Base-by-base conservation (phyloP, 768 basidiomycete genomes). In the Pholiota microspora region DNA sequence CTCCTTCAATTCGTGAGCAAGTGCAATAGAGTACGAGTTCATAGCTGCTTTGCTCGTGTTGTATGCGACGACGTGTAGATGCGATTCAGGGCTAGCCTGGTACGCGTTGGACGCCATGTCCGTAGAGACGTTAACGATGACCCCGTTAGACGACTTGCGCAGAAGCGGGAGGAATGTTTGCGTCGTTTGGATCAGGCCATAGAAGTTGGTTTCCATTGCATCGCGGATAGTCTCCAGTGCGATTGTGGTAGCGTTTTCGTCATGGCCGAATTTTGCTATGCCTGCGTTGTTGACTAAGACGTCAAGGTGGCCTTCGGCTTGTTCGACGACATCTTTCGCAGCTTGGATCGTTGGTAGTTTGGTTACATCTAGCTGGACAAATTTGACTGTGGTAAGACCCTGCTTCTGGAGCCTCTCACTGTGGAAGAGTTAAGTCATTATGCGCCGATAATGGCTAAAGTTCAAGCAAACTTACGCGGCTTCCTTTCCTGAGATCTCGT, bases 41-140 rank as follows among this genome's bases (percentile, higher is more conserved):
- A 81, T 83, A 6, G 87, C 88, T 0, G 82, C 86, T 70, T 89
- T 89, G 56, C 82, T 84, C 1, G 85, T 82, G 59, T 87, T 88
- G 64, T 88, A 88, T 6, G 76, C 77, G 18, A 73, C 69, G 24
- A 69, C 49, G 58, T 77, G 73, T 15, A 72, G 57, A 24, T 44
- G 18, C 9, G 68, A 59, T 21, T 71, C 59, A 2, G 69, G 65
- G 21, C 60, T 53, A 4, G 76, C 68, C 61, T 73, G 72, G 35
- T 51, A 51, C 1, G 64, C 50, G 60, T 77, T 79, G 16, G 77
- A 78, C 1, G 74, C 72, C 75, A 79, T 75, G 61, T 77, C 76
- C 8, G 69, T 69, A 24, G 65, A 62, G 23, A 79, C 74, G 49
- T 76, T 73, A 51, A 77, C 52, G 51, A 78, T 74, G 13, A 72